Evolutionary conservation across 2,329 filamentous ascomycete species (phyloP).

Genomic region (Fusarium transvaalense): DNA sequence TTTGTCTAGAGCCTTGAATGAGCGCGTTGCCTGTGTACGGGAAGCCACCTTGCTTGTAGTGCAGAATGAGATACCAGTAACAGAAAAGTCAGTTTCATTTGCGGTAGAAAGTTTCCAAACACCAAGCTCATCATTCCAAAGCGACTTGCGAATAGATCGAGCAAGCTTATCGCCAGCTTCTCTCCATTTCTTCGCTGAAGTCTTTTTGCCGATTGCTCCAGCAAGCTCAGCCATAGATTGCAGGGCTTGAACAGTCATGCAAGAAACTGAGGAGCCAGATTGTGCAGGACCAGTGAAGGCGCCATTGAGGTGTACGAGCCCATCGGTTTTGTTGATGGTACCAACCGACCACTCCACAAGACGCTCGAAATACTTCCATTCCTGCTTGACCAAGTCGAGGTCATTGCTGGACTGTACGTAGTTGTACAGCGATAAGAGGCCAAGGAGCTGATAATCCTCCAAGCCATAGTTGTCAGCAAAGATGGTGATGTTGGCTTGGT

Average conservation of each 20-base stretch:
- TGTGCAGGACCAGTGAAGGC: slow-evolving; percentile 3
- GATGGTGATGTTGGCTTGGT: slow-evolving; percentile 4
- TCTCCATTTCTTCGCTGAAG: not conserved
- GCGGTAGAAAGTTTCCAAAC: slow-evolving; percentile 8
- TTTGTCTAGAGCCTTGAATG: slow-evolving; percentile 8
- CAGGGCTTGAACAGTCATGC: slow-evolving; percentile 4
- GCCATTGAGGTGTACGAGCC: slow-evolving; percentile 7
- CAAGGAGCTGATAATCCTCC: slow-evolving; percentile 18
- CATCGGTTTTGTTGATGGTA: slow-evolving; percentile 8
- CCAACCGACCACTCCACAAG: slow-evolving; percentile 5
- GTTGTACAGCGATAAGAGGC: slow-evolving; percentile 5
- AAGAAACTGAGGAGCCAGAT: slow-evolving; percentile 9
- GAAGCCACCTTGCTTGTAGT: slow-evolving; percentile 1
- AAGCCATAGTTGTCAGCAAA: slow-evolving; percentile 2
- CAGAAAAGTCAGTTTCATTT: slow-evolving; percentile 12
- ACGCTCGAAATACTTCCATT: slow-evolving; percentile 11
- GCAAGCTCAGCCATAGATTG: slow-evolving; percentile 20
- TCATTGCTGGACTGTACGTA: slow-evolving; percentile 14
- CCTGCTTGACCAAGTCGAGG: slow-evolving; percentile 4
- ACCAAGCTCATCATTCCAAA: slow-evolving; percentile 17
- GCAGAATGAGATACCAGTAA: slow-evolving; percentile 10
- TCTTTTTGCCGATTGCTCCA: slow-evolving; percentile 3
- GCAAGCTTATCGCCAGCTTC: not conserved
- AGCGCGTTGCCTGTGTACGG: not conserved
- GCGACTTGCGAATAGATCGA: not conserved